Conservation (phyloP, 371 early-diverging fungal genomes). For the Mortierella sp. region DNA sequence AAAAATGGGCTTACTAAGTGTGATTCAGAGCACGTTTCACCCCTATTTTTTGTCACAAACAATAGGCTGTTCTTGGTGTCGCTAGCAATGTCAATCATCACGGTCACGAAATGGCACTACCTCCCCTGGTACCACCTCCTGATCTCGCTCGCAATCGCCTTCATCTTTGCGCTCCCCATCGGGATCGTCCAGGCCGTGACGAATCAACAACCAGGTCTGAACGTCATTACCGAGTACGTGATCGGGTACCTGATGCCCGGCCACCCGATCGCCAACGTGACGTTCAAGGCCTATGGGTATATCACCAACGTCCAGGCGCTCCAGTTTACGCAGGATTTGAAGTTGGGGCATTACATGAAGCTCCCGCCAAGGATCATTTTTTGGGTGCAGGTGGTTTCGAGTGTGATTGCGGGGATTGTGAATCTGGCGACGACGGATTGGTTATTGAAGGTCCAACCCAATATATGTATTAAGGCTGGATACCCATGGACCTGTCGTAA, state of each 20-base stretch:
- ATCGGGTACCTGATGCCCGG: slow-evolving; percentile 77
- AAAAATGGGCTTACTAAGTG: neutral
- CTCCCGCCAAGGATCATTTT: slow-evolving; percentile 68
- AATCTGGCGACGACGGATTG: slow-evolving; percentile 74
- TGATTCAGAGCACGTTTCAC: slow-evolving; percentile 28
- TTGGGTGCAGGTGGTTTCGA: slow-evolving; percentile 61
- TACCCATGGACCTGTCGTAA: slow-evolving; percentile 73
- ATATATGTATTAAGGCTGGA: slow-evolving; percentile 65
- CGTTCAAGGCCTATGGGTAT: slow-evolving; percentile 79
- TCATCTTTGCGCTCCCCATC: slow-evolving; percentile 78
- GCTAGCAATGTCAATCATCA: slow-evolving; percentile 63
- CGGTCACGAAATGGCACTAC: slow-evolving; percentile 65
- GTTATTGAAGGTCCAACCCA: slow-evolving; percentile 70
- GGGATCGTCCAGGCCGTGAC: slow-evolving; percentile 70
- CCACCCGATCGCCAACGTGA: slow-evolving; percentile 75
- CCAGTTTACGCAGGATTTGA: slow-evolving; percentile 72
- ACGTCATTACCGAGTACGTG: slow-evolving; percentile 68
- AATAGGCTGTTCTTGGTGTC: slow-evolving; percentile 69
- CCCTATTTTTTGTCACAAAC: slow-evolving; percentile 62
- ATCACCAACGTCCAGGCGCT: slow-evolving; percentile 70
- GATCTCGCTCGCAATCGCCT: slow-evolving; percentile 72
- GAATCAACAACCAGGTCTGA: slow-evolving; percentile 47
- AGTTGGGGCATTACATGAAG: slow-evolving; percentile 61
- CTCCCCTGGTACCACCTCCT: slow-evolving; percentile 78
- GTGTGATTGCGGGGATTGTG: slow-evolving; percentile 60